Evolutionary conservation across 164 flowering plant genomes (phyloP).

Genomic region (Malania oleifera): DNA sequence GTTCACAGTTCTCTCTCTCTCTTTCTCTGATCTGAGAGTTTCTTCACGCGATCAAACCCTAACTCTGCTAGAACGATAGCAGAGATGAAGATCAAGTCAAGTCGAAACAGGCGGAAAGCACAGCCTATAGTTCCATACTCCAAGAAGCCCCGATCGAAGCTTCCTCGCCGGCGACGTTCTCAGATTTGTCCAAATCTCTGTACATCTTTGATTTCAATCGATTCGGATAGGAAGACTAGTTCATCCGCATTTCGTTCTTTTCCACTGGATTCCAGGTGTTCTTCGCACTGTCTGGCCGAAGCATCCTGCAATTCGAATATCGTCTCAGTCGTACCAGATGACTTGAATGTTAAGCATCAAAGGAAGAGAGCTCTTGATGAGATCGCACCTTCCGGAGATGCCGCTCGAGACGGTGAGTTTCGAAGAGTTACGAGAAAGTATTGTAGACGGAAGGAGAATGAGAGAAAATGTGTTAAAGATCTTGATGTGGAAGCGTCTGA

Average conservation of each 20-base stretch:
- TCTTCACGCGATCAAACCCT: neutral
- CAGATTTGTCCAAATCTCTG: conserved; percentile 33
- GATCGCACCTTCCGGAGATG: conserved; percentile 9
- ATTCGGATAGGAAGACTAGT: neutral
- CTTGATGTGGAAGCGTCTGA: conserved; percentile 27
- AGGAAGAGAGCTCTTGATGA: conserved; percentile 21
- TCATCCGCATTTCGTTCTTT: conserved; percentile 7
- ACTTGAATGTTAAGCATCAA: neutral
- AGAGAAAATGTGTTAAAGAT: conserved; percentile 10
- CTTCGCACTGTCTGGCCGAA: conserved; percentile 30
- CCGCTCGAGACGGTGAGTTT: conserved; percentile 4
- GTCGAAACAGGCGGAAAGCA: neutral
- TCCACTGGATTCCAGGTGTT: conserved; percentile 25
- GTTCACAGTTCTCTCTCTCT: neutral
- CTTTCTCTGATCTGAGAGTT: neutral
- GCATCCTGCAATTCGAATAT: conserved; percentile 35
- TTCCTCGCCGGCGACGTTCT: conserved; percentile 43
- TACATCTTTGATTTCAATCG: conserved; percentile 8
- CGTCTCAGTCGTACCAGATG: conserved; percentile 14
- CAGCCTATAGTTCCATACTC: neutral
- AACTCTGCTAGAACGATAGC: neutral
- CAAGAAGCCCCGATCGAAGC: conserved; percentile 64
- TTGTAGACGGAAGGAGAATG: conserved; percentile 13
- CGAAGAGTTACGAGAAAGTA: conserved; percentile 38
- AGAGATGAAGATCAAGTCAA: neutral